Conservation (phyloP, 805 yeast species). For the Metschnikowia koreensis region DNA sequence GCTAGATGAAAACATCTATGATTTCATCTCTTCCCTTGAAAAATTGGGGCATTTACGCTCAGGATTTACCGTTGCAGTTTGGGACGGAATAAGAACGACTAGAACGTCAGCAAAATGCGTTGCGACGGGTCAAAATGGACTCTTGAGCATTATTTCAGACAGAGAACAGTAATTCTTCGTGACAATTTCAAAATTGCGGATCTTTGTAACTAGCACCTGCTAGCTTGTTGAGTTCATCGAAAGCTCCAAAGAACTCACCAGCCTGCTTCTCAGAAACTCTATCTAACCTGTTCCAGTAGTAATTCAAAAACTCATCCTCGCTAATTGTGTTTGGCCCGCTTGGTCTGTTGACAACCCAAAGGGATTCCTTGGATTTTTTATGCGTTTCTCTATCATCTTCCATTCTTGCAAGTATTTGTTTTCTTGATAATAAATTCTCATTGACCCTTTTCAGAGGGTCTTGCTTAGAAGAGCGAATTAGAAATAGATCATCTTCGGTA, state of each 20-base stretch:
- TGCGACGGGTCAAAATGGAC: conserved; percentile 67
- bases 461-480: conserved; percentile 26
- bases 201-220: conserved; percentile 54
- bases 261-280: conserved; percentile 46
- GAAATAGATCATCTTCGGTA: conserved; percentile 22
- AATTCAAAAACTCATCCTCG: conserved; percentile 35
- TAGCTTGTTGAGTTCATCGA: conserved; percentile 54
- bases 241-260: conserved; percentile 38
- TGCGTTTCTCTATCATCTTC: conserved; percentile 92
- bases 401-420: conserved; percentile 72
- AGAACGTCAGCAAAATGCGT: conserved; percentile 61
- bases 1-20: conserved; percentile 66
- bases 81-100: conserved; percentile 41
- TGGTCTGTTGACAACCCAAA: conserved; percentile 66
- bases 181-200: conserved; percentile 28
- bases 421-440: conserved; percentile 29
- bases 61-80: conserved; percentile 56
- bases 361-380: conserved; percentile 75
- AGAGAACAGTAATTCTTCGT: conserved; percentile 1
- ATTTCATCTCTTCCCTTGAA: conserved; percentile 46
- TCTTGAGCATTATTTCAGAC: conserved; percentile 50
- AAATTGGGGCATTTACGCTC: conserved; percentile 38
- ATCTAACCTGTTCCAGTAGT: conserved; percentile 53
- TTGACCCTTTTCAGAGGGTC: conserved; percentile 22
- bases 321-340: conserved; percentile 32